A percentile compares a stretch with the other conserved stretches of the same genome.
Conservation (phyloP, 768 basidiomycete genomes). For the Daedaleopsis nitida region DNA sequence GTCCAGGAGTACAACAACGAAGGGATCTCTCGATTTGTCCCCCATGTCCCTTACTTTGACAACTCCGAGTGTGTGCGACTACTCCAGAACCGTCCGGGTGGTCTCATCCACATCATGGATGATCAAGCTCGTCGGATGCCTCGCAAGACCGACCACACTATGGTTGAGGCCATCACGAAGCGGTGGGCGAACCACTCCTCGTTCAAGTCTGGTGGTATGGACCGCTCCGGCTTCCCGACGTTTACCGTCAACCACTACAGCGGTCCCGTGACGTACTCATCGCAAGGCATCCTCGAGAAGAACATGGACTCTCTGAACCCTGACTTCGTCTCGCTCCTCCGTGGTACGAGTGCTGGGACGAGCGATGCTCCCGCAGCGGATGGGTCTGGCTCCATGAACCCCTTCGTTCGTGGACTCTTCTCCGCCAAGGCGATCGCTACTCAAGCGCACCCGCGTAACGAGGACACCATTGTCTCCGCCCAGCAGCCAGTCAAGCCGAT, state of each 20-base stretch:
- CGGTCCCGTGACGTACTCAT: conserved; percentile 88
- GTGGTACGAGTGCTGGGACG: conserved; percentile 48
- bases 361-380: conserved; percentile 53
- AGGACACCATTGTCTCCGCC: conserved; percentile 94
- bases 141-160: conserved; percentile 91
- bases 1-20: conserved; percentile 84
- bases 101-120: conserved; percentile 96
- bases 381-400: conserved; percentile 79
- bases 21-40: conserved; percentile 71
- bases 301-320: conserved; percentile 90
- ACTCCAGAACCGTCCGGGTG: conserved; percentile 84
- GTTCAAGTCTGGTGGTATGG: conserved; percentile 80
- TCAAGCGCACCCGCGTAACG: conserved; percentile 87
- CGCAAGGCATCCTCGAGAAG: conserved; percentile 86
- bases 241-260: conserved; percentile 94
- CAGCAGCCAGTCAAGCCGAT: conserved; percentile 94
- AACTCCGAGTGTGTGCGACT: conserved; percentile 89
- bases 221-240: conserved; percentile 77
- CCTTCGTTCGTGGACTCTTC: conserved; percentile 91
- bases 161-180: conserved; percentile 94
- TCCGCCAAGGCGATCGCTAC: conserved; percentile 88
- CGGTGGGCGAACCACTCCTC: conserved; percentile 93
- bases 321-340: conserved; percentile 88
- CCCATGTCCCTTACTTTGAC: conserved; percentile 80
- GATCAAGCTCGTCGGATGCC: conserved; percentile 86